phyloP scores from a whole-genome alignment of 179 eudicot genomes.

The Vitellaria paradoxa region DNA sequence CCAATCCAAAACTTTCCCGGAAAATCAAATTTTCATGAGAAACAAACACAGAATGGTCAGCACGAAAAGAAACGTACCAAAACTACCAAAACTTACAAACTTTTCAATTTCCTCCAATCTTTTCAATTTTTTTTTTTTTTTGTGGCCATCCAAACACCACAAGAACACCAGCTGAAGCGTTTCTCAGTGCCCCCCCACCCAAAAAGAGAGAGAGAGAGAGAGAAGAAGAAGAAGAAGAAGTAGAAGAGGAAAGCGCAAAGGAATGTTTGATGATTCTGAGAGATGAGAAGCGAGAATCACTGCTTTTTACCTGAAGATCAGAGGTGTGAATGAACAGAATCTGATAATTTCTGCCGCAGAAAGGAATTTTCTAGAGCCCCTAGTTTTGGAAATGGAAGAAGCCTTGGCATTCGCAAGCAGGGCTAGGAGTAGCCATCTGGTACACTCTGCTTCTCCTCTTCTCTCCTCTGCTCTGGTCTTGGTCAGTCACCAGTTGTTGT shows the following conservation, averaged over 20 bases:
- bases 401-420: too few species aligned
- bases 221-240: background rate
- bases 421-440: too few species aligned
- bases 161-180: background rate
- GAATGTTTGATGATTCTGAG: background rate
- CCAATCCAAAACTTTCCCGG: background rate
- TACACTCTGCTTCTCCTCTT: too few species aligned
- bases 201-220: too few species aligned
- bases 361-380: background rate
- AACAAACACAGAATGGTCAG: background rate
- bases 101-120: too few species aligned
- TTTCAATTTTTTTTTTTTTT: too few species aligned
- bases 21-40: background rate
- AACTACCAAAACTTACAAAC: too few species aligned
- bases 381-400: background rate
- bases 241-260: background rate
- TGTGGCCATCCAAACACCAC: too few species aligned
- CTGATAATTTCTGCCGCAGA: background rate
- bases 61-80: background rate
- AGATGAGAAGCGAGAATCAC: background rate
- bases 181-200: background rate
- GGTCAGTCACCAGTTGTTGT: too few species aligned
- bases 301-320: constrained; percentile 17
- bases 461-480: too few species aligned
- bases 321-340: background rate